These are phyloP conservation scores for Umbelopsis sp. DNA, from an alignment of 371 early-diverging fungal genomes.

Conservation along the genomic window DNA sequence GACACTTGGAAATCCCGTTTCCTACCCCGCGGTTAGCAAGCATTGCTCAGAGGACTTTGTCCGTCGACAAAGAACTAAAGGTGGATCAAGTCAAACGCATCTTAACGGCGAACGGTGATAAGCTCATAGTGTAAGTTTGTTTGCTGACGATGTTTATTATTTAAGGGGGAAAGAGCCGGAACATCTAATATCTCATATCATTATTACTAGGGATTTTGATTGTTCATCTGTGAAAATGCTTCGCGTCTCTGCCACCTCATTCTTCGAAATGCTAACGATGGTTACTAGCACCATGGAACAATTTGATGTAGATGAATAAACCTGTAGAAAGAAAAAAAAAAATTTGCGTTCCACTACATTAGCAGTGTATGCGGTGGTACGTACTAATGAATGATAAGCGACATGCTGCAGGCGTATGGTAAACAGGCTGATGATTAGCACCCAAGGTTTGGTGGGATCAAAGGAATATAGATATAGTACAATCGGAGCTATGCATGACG, in stretches of 20 bases:
- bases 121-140: conserved; percentile 36
- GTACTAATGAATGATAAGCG: too few relatives aligned
- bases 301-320: conserved; percentile 23
- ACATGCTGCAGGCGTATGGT: too few relatives aligned
- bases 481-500: too few relatives aligned
- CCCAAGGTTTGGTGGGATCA: too few relatives aligned
- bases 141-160: too few relatives aligned
- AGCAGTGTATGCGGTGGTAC: too few relatives aligned
- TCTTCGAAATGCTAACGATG: conserved; percentile 53
- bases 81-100: conserved; percentile 47
- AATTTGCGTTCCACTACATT: neutral
- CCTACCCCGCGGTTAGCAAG: conserved; percentile 40
- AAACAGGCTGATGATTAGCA: too few relatives aligned
- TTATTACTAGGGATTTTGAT: conserved; percentile 40
- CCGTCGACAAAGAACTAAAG: conserved; percentile 53
- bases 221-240: conserved; percentile 47
- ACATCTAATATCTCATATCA: neutral
- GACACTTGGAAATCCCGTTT: conserved; percentile 51
- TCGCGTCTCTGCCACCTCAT: conserved; percentile 54
- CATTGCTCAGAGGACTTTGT: conserved; percentile 44
- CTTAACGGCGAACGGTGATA: conserved; percentile 24
- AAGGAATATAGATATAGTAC: too few relatives aligned
- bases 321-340: neutral
- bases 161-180: neutral
- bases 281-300: conserved; percentile 53